Evolutionary conservation across 83 land plant genomes (phyloP), one percentile per base, ranked within the genome.

Genomic region (Diphasiastrum complanatum): DNA sequence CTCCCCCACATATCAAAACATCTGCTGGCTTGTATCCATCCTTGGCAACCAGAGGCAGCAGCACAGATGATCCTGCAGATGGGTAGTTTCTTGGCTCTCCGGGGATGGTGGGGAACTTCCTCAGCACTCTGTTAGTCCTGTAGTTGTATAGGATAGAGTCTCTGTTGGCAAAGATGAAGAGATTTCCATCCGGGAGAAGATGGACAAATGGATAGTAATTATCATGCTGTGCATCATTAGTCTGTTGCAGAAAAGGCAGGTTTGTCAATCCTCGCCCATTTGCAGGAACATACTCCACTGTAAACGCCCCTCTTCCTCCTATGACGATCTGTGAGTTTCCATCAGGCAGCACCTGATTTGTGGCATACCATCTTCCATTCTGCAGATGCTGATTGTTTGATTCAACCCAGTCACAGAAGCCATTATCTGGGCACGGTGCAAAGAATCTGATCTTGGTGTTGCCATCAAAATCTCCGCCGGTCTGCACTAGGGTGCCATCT

Each of bases 331-430:
- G 59, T 11, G 29, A 5, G 1, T 65, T 52, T 1, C 79, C 77
- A 36, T 75, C 78, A 0, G 78, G 78, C 5, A 75, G 69, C 32
- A 72, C 40, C 67, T 74, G 77, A 43, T 74, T 74, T 18, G 66
- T 61, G 2, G 76, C 59, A 47, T 72, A 72, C 78, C 78, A 75
- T 36, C 78, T 32, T n/a, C 33, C 45, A 4, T 18, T 11, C 19
- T 60, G 49, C 20, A 75, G 46, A 18, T 11, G 1, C 16, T 52
- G 8, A 8, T 24, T 34, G 12, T 49, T 33, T 1, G 45, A 51
- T 58, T 70, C 71, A 1, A 50, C 51, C 79, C 79, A 75, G 22
- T 65, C 30, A 47, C 78, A 75, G 3, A 11, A 47, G 25, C 32
- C 51, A n/a, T 16, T n/a, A 22, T 14, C 41, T 3, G 29, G 4